phyloP scores from a whole-genome alignment of 2,329 filamentous ascomycete genomes.

The Xylaria sp. region DNA sequence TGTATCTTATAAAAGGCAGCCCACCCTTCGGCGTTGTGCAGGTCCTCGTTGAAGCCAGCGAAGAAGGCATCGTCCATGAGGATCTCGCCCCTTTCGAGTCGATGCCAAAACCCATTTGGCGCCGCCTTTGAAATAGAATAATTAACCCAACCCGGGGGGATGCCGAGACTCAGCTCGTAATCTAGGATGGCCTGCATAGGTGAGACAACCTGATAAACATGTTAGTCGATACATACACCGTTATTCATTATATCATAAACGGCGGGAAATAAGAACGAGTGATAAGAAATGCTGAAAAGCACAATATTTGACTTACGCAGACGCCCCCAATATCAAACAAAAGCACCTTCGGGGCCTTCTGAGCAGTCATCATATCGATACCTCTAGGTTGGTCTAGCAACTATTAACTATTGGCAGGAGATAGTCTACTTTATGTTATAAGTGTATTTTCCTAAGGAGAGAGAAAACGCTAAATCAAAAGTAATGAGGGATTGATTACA shows the following conservation, averaged over 20 bases:
- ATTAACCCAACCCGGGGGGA: conserved; percentile 92
- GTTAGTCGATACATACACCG: background rate
- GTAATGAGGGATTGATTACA: background rate
- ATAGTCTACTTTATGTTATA: background rate
- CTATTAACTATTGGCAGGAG: background rate
- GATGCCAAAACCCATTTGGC: conserved; percentile 87
- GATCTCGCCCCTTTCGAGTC: conserved; percentile 85
- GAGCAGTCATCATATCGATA: conserved; percentile 52
- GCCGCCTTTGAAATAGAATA: conserved; percentile 83
- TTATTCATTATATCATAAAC: background rate
- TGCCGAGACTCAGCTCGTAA: conserved; percentile 80
- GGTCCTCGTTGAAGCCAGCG: conserved; percentile 76
- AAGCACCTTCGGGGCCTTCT: conserved; percentile 73
- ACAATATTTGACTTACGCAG: conserved; percentile 74
- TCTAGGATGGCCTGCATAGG: conserved; percentile 94
- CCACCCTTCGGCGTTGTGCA: conserved; percentile 76
- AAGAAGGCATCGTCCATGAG: conserved; percentile 81
- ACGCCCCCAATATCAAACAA: conserved; percentile 98
- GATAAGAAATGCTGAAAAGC: background rate
- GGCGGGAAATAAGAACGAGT: background rate
- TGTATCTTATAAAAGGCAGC: conserved; percentile 66
- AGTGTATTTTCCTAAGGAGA: background rate
- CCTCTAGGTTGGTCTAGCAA: conserved; percentile 4
- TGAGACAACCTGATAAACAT: conserved; percentile 74
- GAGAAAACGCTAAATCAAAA: background rate